Conservation (phyloP, 108 stramenopile genomes). For the Skeletonema grethae region DNA sequence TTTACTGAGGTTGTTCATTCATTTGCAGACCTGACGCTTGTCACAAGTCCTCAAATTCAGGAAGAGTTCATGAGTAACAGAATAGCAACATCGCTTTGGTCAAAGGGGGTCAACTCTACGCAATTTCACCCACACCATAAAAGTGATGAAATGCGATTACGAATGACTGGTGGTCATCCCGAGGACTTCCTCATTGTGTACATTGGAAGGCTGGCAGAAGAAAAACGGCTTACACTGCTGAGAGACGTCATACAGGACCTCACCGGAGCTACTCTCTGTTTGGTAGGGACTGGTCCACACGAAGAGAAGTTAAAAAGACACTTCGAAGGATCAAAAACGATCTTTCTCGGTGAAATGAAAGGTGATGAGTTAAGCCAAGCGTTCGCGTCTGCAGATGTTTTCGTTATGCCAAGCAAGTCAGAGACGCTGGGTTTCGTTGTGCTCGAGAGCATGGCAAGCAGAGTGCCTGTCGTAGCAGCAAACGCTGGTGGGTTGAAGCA, state of each 20-base stretch:
- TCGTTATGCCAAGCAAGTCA: constrained; percentile 86
- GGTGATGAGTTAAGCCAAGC: constrained; percentile 75
- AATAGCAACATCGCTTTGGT: constrained; percentile 54
- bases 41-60: constrained; percentile 78
- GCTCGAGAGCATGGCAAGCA: constrained; percentile 90
- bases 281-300: constrained; percentile 84
- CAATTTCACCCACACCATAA: constrained; percentile 53
- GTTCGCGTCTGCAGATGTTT: constrained; percentile 90
- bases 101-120: constrained; percentile 44
- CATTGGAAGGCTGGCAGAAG: constrained; percentile 62
- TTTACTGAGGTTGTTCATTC: constrained; percentile 52
- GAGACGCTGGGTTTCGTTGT: constrained; percentile 93
- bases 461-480: constrained; percentile 86
- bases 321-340: constrained; percentile 81
- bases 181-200: constrained; percentile 58
- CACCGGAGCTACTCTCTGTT: constrained; percentile 51
- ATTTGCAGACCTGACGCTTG: constrained; percentile 78
- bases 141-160: constrained; percentile 29
- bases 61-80: constrained; percentile 57
- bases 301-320: constrained; percentile 56
- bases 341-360: constrained; percentile 70
- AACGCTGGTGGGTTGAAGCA: constrained; percentile 80
- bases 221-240: constrained; percentile 45
- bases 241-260: constrained; percentile 44
- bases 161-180: constrained; percentile 46